Evolutionary conservation across 768 basidiomycete genomes (phyloP).

Genomic region (Polyporus arcularius): DNA sequence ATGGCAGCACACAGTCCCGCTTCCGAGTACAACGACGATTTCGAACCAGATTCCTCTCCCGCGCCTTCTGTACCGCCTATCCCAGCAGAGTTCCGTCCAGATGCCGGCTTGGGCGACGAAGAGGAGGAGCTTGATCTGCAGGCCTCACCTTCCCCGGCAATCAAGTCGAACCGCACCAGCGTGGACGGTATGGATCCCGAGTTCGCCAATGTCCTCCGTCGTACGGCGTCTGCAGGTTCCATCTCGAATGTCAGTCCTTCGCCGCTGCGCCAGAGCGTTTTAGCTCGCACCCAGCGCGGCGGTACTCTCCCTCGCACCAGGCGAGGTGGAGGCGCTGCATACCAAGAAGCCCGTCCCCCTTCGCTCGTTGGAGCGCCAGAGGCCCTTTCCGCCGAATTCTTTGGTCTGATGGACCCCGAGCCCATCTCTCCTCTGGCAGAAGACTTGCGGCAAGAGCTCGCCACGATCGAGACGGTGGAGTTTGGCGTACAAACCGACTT

Average conservation of each 20-base stretch:
- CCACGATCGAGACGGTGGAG: constrained; percentile 51
- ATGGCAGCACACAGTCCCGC: constrained; percentile 56
- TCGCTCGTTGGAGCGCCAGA: constrained; percentile 75
- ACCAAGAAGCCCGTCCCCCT: constrained; percentile 67
- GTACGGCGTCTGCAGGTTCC: constrained; percentile 44
- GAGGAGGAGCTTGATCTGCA: constrained; percentile 37
- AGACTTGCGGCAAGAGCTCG: constrained; percentile 38
- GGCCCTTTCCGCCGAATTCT: constrained; percentile 59
- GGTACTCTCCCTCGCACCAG: constrained; percentile 50
- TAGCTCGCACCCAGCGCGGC: constrained; percentile 50
- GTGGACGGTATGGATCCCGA: constrained; percentile 87
- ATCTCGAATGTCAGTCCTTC: constrained; percentile 53
- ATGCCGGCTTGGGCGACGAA: constrained; percentile 43
- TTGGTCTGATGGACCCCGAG: constrained; percentile 34
- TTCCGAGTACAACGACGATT: constrained; percentile 47
- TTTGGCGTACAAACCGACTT: constrained; percentile 68
- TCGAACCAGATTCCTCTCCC: constrained; percentile 27
- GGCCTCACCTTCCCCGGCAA: constrained; percentile 42
- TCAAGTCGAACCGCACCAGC: constrained; percentile 63
- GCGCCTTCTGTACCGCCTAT: constrained; percentile 37
- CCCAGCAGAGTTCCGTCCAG: constrained; percentile 33
- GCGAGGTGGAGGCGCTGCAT: constrained; percentile 65
- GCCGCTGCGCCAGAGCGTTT: constrained; percentile 53
- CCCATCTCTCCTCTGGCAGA: constrained; percentile 42
- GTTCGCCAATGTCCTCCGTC: constrained; percentile 78